A percentile compares a stretch with the other conserved stretches of the same genome.
These are phyloP conservation scores for Secale cereale DNA, from an alignment of 176 grass and related monocot species.

Conservation along the genomic window DNA sequence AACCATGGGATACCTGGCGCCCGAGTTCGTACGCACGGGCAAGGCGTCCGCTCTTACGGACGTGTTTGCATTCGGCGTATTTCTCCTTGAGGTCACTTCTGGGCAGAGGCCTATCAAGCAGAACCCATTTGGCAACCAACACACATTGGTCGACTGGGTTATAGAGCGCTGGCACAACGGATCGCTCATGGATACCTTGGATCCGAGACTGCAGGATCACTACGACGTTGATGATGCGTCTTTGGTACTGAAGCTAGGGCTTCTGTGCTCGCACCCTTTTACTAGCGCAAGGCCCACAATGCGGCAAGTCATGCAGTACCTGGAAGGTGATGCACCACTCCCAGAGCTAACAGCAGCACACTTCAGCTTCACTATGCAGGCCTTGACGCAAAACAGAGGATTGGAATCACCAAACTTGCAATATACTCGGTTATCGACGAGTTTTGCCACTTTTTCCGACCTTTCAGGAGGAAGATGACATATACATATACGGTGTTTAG, in stretches of 20 bases:
- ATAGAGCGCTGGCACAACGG: background rate
- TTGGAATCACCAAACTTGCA: background rate
- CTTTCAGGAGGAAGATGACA: slow-evolving; percentile 35
- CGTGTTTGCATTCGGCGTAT: slow-evolving; percentile 24
- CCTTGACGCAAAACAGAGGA: background rate
- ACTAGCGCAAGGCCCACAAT: slow-evolving; percentile 32
- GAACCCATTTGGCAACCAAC: background rate
- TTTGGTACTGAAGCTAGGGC: slow-evolving; percentile 11
- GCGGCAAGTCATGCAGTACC: slow-evolving; percentile 37
- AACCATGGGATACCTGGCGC: slow-evolving; percentile 38
- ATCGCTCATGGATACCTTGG: background rate
- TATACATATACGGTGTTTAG: background rate
- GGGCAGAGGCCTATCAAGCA: slow-evolving; percentile 16
- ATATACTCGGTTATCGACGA: background rate
- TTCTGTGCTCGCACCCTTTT: slow-evolving; percentile 32
- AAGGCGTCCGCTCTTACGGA: slow-evolving; percentile 14
- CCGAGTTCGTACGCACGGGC: slow-evolving; percentile 21
- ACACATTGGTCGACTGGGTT: slow-evolving; percentile 23
- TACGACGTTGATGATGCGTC: background rate
- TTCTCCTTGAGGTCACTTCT: slow-evolving; percentile 25
- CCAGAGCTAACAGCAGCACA: slow-evolving; percentile 5
- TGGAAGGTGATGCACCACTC: slow-evolving; percentile 14
- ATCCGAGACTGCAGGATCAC: background rate
- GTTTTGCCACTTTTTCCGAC: slow-evolving; percentile 15
- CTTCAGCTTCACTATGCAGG: slow-evolving; percentile 25